Percentiles rank a stretch among this genome's conserved stretches.
phyloP scores from a whole-genome alignment of 2,329 filamentous ascomycete species.

The Epichloe gansuensis region DNA sequence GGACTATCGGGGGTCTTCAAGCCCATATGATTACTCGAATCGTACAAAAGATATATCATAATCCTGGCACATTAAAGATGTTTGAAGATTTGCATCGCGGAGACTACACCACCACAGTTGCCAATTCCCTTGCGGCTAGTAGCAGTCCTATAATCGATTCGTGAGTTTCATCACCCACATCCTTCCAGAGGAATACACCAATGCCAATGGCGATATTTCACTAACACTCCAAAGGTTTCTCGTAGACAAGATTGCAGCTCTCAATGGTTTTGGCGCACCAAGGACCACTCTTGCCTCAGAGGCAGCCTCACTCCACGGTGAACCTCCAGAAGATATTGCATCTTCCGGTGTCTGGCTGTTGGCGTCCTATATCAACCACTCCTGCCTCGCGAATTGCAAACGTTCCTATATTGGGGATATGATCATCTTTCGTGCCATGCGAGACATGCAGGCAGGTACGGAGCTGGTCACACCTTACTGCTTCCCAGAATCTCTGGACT shows the following conservation, averaged over 20 bases:
- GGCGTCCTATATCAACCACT: conserved; percentile 41
- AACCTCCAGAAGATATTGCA: too few relatives aligned
- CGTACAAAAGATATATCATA: conserved; percentile 33
- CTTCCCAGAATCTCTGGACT: neutral
- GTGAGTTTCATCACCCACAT: conserved; percentile 19
- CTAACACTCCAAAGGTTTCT: conserved; percentile 27
- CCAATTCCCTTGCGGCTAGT: too few relatives aligned
- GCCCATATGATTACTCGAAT: conserved; percentile 27
- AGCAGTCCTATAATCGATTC: conserved; percentile 30
- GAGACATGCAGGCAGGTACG: conserved; percentile 27
- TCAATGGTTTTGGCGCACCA: conserved; percentile 31
- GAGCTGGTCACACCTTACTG: conserved; percentile 29
- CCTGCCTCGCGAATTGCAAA: conserved; percentile 32
- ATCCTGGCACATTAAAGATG: conserved; percentile 19
- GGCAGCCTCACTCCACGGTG: too few relatives aligned
- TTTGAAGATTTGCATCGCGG: conserved; percentile 30
- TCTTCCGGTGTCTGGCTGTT: conserved; percentile 32
- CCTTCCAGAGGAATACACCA: neutral
- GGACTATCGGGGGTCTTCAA: conserved; percentile 24
- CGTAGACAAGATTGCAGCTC: conserved; percentile 26
- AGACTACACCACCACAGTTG: conserved; percentile 17
- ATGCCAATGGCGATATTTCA: neutral
- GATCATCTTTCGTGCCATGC: conserved; percentile 34
- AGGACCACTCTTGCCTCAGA: conserved; percentile 11
- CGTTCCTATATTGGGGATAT: conserved; percentile 44